A percentile compares a stretch with the other conserved stretches of the same genome.
These are phyloP conservation scores for Ophiocordyceps camponoti-saundersi DNA, from an alignment of 2,329 filamentous ascomycete genomes.

Conservation along the genomic window DNA sequence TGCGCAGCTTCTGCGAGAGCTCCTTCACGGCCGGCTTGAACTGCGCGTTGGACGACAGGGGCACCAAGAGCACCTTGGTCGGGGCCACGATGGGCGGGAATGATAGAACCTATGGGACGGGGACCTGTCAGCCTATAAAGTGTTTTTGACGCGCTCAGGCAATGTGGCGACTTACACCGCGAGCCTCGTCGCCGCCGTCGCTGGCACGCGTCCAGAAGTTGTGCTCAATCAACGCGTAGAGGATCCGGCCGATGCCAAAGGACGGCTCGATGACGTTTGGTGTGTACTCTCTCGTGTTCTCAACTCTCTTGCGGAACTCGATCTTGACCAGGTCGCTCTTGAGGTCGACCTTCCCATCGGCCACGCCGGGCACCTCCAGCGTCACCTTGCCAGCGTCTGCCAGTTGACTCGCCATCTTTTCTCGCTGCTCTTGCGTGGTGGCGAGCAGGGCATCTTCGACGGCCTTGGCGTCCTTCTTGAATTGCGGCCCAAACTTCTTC, in stretches of 20 bases:
- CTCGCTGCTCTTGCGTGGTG: slow-evolving; percentile 64
- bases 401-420: slow-evolving; percentile 61
- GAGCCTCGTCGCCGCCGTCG: slow-evolving; percentile 50
- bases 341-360: slow-evolving; percentile 60
- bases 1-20: slow-evolving; percentile 60
- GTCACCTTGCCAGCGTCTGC: slow-evolving; percentile 57
- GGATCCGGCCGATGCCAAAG: slow-evolving; percentile 88
- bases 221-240: slow-evolving; percentile 89
- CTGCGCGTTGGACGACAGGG: slow-evolving; percentile 62
- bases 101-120: slow-evolving; percentile 26
- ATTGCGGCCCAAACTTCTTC: slow-evolving; percentile 89
- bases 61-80: slow-evolving; percentile 85
- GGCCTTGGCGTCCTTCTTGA: slow-evolving; percentile 84
- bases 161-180: slow-evolving; percentile 54
- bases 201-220: slow-evolving; percentile 73
- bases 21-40: slow-evolving; percentile 64
- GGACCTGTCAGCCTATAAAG: not conserved
- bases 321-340: slow-evolving; percentile 66
- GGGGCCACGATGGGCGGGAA: slow-evolving; percentile 58
- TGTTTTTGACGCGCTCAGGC: not conserved
- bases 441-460: slow-evolving; percentile 66
- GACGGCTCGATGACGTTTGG: slow-evolving; percentile 96
- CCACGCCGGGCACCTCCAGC: slow-evolving; percentile 52
- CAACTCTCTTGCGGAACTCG: slow-evolving; percentile 64
- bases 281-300: slow-evolving; percentile 79